A percentile compares a stretch with the other conserved stretches of the same genome.
These are phyloP conservation scores for Cotoneaster glaucophyllus DNA, from an alignment of 306 rosid species.

Conservation along the genomic window DNA sequence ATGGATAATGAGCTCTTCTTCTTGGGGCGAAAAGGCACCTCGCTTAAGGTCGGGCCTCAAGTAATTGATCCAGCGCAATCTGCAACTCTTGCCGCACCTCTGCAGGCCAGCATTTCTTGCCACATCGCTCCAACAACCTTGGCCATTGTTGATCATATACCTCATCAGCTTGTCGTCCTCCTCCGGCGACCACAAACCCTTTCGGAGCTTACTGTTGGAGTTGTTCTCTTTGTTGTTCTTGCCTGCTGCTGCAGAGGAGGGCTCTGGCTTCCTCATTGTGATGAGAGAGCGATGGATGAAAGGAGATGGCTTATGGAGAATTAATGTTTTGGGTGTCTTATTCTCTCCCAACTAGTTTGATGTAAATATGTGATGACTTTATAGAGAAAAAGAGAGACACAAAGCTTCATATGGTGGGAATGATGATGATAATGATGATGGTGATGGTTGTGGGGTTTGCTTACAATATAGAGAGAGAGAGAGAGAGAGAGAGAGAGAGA, in stretches of 20 bases:
- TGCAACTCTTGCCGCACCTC: slow-evolving; percentile 90
- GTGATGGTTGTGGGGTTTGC: slow-evolving; percentile 93
- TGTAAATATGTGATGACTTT: slow-evolving; percentile 37
- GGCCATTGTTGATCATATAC: slow-evolving; percentile 76
- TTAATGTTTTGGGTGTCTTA: background rate
- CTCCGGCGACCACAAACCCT: slow-evolving; percentile 95
- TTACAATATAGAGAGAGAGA: slow-evolving; percentile 66
- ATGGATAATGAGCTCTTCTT: slow-evolving; percentile 74
- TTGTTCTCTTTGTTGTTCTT: slow-evolving; percentile 16
- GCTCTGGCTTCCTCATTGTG: slow-evolving; percentile 78
- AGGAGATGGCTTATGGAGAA: background rate
- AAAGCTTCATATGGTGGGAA: slow-evolving; percentile 72
- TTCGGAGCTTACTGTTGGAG: slow-evolving; percentile 43
- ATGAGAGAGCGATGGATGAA: background rate
- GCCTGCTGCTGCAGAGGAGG: background rate
- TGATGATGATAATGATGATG: slow-evolving; percentile 48
- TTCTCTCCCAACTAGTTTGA: slow-evolving; percentile 44
- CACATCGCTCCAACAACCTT: slow-evolving; percentile 91
- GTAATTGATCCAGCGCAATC: slow-evolving; percentile 93
- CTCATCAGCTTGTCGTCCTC: slow-evolving; percentile 81
- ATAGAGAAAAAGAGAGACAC: slow-evolving; percentile 35
- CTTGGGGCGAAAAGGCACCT: slow-evolving; percentile 84
- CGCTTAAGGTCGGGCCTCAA: slow-evolving; percentile 87
- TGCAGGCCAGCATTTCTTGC: slow-evolving; percentile 84
- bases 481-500: slow-evolving; percentile 17